Conservation (phyloP, 192 early-diverging fungal genomes). For the Rhizophagus prolifer region DNA sequence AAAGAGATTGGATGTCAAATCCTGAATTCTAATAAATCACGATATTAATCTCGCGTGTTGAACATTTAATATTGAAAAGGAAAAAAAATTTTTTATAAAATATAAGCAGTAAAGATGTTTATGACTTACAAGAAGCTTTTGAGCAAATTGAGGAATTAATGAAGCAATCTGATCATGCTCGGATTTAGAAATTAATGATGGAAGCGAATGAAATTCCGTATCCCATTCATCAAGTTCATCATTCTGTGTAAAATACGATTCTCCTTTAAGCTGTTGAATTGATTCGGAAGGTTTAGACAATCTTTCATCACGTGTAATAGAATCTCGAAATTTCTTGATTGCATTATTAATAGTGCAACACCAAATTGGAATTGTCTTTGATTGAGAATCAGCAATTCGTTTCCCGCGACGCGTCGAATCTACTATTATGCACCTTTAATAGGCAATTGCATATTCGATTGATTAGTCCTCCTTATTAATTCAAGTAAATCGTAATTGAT, state of each 20-base stretch:
- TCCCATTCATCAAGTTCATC: slow-evolving; percentile 48
- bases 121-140: slow-evolving; percentile 48
- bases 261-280: too few species aligned
- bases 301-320: background rate
- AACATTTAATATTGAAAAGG: background rate
- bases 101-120: background rate
- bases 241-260: too few species aligned
- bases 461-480: background rate
- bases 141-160: slow-evolving; percentile 57
- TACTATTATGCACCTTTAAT: slow-evolving; percentile 73
- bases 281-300: background rate
- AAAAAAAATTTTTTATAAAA: background rate
- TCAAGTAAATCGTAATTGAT: background rate
- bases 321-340: slow-evolving; percentile 33
- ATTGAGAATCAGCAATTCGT: slow-evolving; percentile 76
- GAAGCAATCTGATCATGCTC: slow-evolving; percentile 69
- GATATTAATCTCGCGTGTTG: too few species aligned
- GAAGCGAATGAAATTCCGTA: slow-evolving; percentile 60
- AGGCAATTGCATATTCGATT: background rate
- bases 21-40: slow-evolving; percentile 36
- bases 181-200: slow-evolving; percentile 60
- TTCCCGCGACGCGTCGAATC: slow-evolving; percentile 89
- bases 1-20: slow-evolving; percentile 38
- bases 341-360: slow-evolving; percentile 73
- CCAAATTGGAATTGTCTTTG: slow-evolving; percentile 91